Conservation (phyloP, 108 stramenopile species). For the Cylindrotheca closterium region DNA sequence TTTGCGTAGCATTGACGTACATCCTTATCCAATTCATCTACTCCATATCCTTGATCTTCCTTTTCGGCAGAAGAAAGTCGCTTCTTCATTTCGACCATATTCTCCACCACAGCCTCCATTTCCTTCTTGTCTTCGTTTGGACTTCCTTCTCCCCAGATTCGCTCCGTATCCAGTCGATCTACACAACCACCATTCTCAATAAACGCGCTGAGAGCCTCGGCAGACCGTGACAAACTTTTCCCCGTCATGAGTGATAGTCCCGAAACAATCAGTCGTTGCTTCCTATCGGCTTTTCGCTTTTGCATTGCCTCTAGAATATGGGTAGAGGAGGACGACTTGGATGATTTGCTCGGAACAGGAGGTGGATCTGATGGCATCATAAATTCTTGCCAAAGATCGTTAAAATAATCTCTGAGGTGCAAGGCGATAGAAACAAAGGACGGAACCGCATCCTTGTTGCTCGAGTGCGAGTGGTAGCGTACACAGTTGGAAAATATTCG, state of each 20-base stretch:
- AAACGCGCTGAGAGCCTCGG: constrained; percentile 45
- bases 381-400: constrained; percentile 82
- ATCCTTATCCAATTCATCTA: constrained; percentile 62
- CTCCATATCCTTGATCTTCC: constrained; percentile 52
- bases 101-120: constrained; percentile 31
- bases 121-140: constrained; percentile 41
- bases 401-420: constrained; percentile 85
- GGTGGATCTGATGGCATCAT: constrained; percentile 81
- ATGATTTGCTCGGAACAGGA: constrained; percentile 7
- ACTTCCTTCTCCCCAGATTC: constrained; percentile 49
- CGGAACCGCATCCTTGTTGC: constrained; percentile 80
- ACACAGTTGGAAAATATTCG: constrained; percentile 88
- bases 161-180: constrained; percentile 61
- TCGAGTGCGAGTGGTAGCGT: constrained; percentile 80
- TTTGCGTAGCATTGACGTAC: constrained; percentile 70
- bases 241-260: constrained; percentile 59
- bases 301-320: constrained; percentile 43
- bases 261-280: constrained; percentile 58
- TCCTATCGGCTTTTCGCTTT: constrained; percentile 54
- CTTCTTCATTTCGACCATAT: constrained; percentile 19
- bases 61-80: constrained; percentile 12
- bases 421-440: constrained; percentile 81
- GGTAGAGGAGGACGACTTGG: constrained; percentile 9
- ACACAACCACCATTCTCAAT: constrained; percentile 65
- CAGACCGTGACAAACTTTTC: constrained; percentile 46